A percentile compares a stretch with the other conserved stretches of the same genome.
Evolutionary conservation across 2,329 filamentous ascomycete genomes (phyloP).

Genomic region (Penicillium corylophilum): DNA sequence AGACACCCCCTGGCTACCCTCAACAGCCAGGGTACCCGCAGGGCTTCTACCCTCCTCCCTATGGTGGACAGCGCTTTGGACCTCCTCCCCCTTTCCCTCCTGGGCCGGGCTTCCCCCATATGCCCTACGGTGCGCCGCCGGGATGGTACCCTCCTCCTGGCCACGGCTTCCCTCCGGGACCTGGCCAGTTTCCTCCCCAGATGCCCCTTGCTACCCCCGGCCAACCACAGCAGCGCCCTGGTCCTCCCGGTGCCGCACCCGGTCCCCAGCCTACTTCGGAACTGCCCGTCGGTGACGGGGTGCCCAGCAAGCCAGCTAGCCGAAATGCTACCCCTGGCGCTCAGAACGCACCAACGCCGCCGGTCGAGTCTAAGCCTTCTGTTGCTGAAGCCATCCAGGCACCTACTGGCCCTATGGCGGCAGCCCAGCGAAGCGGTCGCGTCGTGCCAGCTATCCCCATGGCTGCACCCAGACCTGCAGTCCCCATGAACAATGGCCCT

Average conservation of each 20-base stretch:
- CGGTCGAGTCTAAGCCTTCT: conserved; percentile 40
- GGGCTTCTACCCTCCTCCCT: conserved; percentile 46
- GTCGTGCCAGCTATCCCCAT: conserved; percentile 50
- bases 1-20: conserved; percentile 40
- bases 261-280: conserved; percentile 43
- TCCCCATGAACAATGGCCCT: conserved; percentile 26
- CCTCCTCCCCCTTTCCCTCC: conserved; percentile 53
- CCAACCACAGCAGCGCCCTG: conserved; percentile 40
- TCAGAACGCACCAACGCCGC: conserved; percentile 36
- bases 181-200: conserved; percentile 63
- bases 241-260: conserved; percentile 28
- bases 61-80: conserved; percentile 46
- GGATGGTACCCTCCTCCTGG: conserved; percentile 77
- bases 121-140: conserved; percentile 73
- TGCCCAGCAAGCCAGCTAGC: conserved; percentile 35
- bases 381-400: conserved; percentile 38
- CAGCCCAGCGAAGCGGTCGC: conserved; percentile 42
- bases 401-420: conserved; percentile 23
- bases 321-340: conserved; percentile 36
- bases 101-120: conserved; percentile 62
- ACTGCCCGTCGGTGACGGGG: conserved; percentile 42
- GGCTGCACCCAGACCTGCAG: conserved; percentile 33
- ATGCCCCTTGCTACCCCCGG: conserved; percentile 59
- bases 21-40: conserved; percentile 43
- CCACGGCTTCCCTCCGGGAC: conserved; percentile 69